Base-by-base conservation (phyloP, 1,284 basidiomycete genomes). In the Ustilago crameri region DNA sequence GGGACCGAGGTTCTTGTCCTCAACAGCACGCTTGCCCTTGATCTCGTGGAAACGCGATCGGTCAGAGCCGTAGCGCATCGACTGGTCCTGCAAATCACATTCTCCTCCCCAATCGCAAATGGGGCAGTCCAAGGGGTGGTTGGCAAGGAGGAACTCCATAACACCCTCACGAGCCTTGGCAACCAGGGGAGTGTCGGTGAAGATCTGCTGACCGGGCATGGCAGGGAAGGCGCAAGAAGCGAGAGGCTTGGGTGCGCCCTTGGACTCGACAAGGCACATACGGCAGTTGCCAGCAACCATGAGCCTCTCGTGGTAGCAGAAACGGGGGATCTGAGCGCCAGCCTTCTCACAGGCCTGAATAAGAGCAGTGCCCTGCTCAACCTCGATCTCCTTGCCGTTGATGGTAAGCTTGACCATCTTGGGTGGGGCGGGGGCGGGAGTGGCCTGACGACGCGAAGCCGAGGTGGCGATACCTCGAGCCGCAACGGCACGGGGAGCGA, bases 61-160 rank as follows among this genome's bases (percentile, higher is more conserved):
- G 86, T 99, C 95, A 12, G 94, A 92, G 46, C 95, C 95, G 83
- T 98, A 99, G 57, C 95, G 91, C 95, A 98, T 98, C 24, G 95
- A 95, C 86, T 99, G 96, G 86, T 99, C 95, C 87, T 99, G 95
- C 22, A 99, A 88, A 84, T 99, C 96, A 84, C 96, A 99, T 88
- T 98, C 95, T 51, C 85, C 84, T 56, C 84, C 84, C 80, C 85
- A 82, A 84, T 99, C 96, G 82, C 95, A 99, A 76, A 98, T 93
- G 34, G 96, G 95, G 86, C 95, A 98, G 84, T 98, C 95, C 64
- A 99, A 88, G 3, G 95, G 95, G 83, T 98, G 95, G 86, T 98
- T 98, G 71, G 94, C 89, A 56, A 98, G 89, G 37, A 98, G 87
- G 86, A 98, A 98, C 84, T 98, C 96, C 95, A 98, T 97, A 62